Base-by-base conservation (phyloP, 1,284 basidiomycete genomes). In the Wallemia mellicola region DNA sequence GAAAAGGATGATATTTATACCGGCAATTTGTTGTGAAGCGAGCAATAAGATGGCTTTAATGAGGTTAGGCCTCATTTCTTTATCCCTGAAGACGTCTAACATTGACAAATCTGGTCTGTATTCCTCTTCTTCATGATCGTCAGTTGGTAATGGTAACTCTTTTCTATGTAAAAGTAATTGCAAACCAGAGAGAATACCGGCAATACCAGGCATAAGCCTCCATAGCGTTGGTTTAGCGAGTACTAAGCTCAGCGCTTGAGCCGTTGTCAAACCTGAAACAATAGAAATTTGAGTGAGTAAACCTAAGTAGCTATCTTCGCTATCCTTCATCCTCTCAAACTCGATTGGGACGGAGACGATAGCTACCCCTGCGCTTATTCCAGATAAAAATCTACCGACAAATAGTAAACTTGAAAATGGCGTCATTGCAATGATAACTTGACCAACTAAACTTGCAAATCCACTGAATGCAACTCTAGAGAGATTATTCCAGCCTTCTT, bases 181-280 rank as follows among this genome's bases (percentile, higher is more conserved):
- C 5, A 48, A 17, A 11, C 38, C 38, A 11, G 38, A 48, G 3
- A 48, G 14, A 3, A 48, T 11, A 11, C 38, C 38, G 14, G 38
- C 38, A 48, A 48, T 48, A 3, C 5, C 19, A 7, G 72, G 69
- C 9, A 74, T 70, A 24, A 59, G 65, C 32, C 70, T 62, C 73
- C 73, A 73, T 1, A 27, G 22, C 2, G 27, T 61, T 11, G 65
- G 64, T 33, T 62, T 27, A 0, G 66, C 64, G 32, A 69, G 65
- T 11, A 67, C 70, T 32, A 71, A 68, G 1, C 70, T 69, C 0
- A 71, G 62, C 1, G 67, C 65, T 61, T 73, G 72, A 0, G 69
- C 71, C 2, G 65, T 56, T 28, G 73, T 66, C 57, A 68, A 66
- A 22, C 67, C 67, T n/a, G 64, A 14, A 7, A 67, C 67, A 27